A percentile compares a stretch with the other conserved stretches of the same genome.
Evolutionary conservation across 1,139 yeast species (phyloP).

Genomic region (Candida sojae): DNA sequence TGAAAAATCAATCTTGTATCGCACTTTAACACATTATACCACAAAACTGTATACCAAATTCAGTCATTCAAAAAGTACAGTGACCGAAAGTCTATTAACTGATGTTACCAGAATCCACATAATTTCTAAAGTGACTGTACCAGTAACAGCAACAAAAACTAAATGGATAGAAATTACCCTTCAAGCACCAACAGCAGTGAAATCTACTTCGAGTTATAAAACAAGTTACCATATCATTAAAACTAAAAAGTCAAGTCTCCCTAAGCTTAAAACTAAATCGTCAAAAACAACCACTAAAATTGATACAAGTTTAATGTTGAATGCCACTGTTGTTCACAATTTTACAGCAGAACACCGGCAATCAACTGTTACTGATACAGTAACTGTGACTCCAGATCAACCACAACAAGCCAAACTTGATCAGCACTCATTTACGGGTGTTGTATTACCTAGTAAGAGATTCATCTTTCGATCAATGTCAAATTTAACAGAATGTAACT

Average conservation of each 20-base stretch:
- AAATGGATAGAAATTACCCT: neutral
- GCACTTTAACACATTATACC: neutral
- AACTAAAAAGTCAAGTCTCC: neutral
- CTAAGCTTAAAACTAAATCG: neutral
- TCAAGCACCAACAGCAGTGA: neutral
- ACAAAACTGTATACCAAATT: neutral
- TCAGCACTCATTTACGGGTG: slow-evolving; percentile 13
- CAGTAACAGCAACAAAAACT: slow-evolving; percentile 2
- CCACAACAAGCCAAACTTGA: neutral
- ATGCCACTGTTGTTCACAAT: neutral
- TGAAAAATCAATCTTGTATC: neutral
- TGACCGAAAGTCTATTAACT: neutral
- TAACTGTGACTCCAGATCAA: neutral
- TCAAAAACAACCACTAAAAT: neutral
- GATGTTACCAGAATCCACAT: neutral
- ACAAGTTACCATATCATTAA: too few species aligned
- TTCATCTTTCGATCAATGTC: slow-evolving; percentile 11
- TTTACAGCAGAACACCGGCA: neutral
- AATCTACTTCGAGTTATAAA: neutral
- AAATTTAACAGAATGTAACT: neutral
- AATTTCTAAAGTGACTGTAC: neutral
- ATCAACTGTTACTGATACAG: neutral
- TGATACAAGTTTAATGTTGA: neutral
- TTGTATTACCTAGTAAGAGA: slow-evolving; percentile 10
- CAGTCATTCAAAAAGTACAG: neutral